Base-by-base conservation (phyloP, 768 basidiomycete genomes). In the Serendipita vermifera region DNA sequence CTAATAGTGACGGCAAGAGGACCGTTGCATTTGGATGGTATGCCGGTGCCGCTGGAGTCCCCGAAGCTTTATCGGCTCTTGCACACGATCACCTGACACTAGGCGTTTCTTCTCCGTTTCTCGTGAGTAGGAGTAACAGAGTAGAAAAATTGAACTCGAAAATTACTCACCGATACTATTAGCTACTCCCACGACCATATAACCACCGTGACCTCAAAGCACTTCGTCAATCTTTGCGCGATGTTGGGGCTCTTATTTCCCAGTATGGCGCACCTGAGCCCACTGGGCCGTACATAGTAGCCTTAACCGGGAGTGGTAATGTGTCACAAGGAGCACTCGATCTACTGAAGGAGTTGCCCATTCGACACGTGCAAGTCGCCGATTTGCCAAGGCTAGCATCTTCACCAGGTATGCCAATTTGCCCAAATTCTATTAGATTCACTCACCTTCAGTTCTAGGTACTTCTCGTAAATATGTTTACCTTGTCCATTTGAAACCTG, bases 1-100 rank as follows among this genome's bases (percentile, higher is more conserved):
- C 79, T 2, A 76, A 70, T 22, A 59, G 65, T 3, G 70, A 74
- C 33, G 85, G 83, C 3, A 85, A 85, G 66, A 73, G 92, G 20
- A 85, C 84, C 0, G 87, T 92, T 15, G 90, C 83, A 0, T 94
- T 96, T 70, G 92, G 91, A 1, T 91, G 83, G 82, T 89, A 84
- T 62, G 92, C 92, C 0, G 92, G 92, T 68, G 88, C 87, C 57
- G 87, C 87, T 9, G 91, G 90, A 11, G 82, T 81, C 5, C 77
- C 90, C 2, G 91, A 93, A 68, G 84, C 87, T 0, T 75, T 93
- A 22, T 78, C 76, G 1, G 75, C 86, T 3, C 79, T 87, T 65
- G 89, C 87, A 0, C 83, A 89, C 39, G 77, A 81, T 1, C 80
- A 90, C 62, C 74, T 94, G 3, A 79, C 85, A 63, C 71, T 80